These are phyloP conservation scores for Cystofilobasidium capitatum DNA, from an alignment of 768 basidiomycete species.

Conservation along the genomic window DNA sequence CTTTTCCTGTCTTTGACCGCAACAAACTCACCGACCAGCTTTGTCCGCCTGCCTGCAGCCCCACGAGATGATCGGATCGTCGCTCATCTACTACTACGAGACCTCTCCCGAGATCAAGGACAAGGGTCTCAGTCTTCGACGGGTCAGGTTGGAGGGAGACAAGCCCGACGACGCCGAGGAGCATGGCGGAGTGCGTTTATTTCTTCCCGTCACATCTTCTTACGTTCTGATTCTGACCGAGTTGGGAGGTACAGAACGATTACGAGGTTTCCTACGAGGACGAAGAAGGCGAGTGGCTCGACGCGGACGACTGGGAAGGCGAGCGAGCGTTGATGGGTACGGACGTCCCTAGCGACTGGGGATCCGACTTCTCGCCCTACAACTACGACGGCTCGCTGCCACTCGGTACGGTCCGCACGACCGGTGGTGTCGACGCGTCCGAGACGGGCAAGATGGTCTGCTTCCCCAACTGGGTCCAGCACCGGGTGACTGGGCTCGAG, in stretches of 20 bases:
- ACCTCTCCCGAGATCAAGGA: constrained; percentile 10
- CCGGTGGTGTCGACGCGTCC: not conserved
- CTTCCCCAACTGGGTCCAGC: constrained; percentile 24
- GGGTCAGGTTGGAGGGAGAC: constrained; percentile 15
- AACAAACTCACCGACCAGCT: not conserved
- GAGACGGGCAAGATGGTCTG: constrained; percentile 14
- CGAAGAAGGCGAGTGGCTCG: not conserved
- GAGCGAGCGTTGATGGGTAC: not conserved
- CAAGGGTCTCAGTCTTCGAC: constrained; percentile 13
- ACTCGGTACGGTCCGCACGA: constrained; percentile 16
- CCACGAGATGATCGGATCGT: constrained; percentile 23
- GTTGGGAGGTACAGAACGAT: not conserved
- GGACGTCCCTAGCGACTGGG: constrained; percentile 24
- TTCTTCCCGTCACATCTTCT: not conserved
- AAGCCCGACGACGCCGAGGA: constrained; percentile 3
- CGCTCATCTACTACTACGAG: constrained; percentile 24
- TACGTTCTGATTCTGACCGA: not conserved
- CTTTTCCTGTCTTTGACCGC: not conserved
- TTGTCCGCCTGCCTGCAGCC: constrained; percentile 3
- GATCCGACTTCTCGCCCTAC: constrained; percentile 8
- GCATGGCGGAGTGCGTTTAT: not conserved
- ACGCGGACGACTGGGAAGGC: not conserved
- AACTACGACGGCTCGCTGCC: constrained; percentile 2
- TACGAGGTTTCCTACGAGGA: not conserved
- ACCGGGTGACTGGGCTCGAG: constrained; percentile 10